Conservation (phyloP, 2,329 filamentous ascomycete species). For the Raffaelea albimanens region DNA sequence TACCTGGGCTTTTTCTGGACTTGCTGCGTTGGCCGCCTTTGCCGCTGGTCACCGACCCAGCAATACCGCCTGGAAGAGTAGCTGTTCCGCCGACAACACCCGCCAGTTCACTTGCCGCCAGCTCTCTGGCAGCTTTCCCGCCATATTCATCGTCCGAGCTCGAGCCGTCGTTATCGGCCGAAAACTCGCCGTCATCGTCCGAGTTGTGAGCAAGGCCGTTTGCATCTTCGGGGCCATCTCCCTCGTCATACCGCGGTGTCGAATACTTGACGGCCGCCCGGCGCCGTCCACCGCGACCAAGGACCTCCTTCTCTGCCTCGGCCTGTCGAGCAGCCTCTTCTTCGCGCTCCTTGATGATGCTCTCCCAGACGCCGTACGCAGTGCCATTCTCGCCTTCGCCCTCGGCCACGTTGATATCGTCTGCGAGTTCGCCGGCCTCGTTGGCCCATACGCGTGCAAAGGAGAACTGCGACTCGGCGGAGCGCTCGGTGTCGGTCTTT, state of each 20-base stretch:
- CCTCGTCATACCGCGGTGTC: constrained; percentile 10
- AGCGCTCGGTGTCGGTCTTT: constrained; percentile 47
- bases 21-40: background rate
- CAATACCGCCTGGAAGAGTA: background rate
- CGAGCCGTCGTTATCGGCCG: constrained; percentile 11
- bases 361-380: constrained; percentile 66
- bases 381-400: constrained; percentile 26
- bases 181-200: constrained; percentile 1
- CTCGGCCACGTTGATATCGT: constrained; percentile 45
- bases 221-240: constrained; percentile 19
- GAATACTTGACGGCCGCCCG: constrained; percentile 38
- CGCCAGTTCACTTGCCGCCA: background rate
- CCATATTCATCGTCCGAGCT: constrained; percentile 3
- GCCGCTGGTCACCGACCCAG: background rate
- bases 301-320: constrained; percentile 57
- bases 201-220: constrained; percentile 8
- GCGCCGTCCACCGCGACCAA: constrained; percentile 76
- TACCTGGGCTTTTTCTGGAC: constrained; percentile 14
- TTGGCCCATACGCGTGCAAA: constrained; percentile 91
- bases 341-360: constrained; percentile 77
- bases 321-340: constrained; percentile 65
- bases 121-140: background rate
- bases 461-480: constrained; percentile 68
- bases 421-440: constrained; percentile 58
- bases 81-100: too few species aligned